These are phyloP conservation scores for Bryum argenteum DNA, from an alignment of 225 moss, liverwort and hornwort genomes.

Conservation along the genomic window DNA sequence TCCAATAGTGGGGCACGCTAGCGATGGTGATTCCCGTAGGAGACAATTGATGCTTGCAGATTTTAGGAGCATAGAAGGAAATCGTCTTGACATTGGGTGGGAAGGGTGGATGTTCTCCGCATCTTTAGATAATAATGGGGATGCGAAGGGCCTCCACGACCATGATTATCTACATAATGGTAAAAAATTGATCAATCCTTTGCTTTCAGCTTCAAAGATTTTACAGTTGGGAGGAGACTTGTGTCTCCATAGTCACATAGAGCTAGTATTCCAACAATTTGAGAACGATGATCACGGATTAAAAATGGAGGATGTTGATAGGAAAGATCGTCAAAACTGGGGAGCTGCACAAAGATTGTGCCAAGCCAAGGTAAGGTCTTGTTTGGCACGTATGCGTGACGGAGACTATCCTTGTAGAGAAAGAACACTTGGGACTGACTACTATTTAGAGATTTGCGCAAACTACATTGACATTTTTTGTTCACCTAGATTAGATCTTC, in stretches of 20 bases:
- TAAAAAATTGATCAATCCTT: too few species aligned
- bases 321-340: background rate
- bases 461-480: background rate
- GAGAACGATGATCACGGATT: too few species aligned
- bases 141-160: too few species aligned
- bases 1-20: too few species aligned
- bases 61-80: background rate
- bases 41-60: background rate
- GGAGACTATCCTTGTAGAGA: background rate
- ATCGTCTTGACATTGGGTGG: background rate
- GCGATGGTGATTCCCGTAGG: too few species aligned
- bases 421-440: background rate
- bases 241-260: too few species aligned
- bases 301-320: background rate
- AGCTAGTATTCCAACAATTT: too few species aligned
- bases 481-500: background rate
- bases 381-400: background rate
- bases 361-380: background rate
- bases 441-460: background rate
- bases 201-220: too few species aligned
- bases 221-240: too few species aligned
- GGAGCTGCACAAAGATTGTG: background rate
- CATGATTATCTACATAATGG: too few species aligned
- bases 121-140: too few species aligned
- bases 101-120: too few species aligned